A percentile compares a stretch with the other conserved stretches of the same genome.
Conservation (phyloP, 345 rosid species). For the Arabidopsis arenosa region DNA sequence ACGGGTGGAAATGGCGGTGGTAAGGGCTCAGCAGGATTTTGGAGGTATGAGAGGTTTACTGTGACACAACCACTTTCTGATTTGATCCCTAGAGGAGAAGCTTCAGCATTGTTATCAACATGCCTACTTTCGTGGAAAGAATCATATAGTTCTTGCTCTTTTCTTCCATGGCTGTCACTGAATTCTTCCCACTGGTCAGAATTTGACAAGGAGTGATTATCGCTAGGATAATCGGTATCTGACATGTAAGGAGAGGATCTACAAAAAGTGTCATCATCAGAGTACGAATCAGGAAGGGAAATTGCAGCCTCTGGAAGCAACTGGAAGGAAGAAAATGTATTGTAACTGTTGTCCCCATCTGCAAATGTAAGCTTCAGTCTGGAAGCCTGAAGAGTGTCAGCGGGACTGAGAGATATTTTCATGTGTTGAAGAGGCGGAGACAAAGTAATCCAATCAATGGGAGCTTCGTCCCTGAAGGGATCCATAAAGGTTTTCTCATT, state of each 20-base stretch:
- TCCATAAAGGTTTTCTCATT: constrained; percentile 42
- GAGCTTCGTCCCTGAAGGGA: constrained; percentile 51
- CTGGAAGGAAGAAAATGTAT: constrained; percentile 82
- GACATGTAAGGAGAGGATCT: constrained; percentile 77
- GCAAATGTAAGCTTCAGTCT: constrained; percentile 78
- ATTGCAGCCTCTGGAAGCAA: constrained; percentile 73
- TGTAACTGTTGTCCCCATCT: constrained; percentile 52
- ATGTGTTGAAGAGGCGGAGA: constrained; percentile 94
- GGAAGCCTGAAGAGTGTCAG: constrained; percentile 63
- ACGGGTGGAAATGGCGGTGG: constrained; percentile 84
- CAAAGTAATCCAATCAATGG: constrained; percentile 57
- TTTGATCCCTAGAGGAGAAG: constrained; percentile 56
- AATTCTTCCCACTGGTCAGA: constrained; percentile 96
- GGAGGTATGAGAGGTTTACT: constrained; percentile 44
- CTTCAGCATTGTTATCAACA: constrained; percentile 51
- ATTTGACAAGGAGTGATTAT: constrained; percentile 64
- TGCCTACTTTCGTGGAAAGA: constrained; percentile 50
- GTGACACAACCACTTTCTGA: constrained; percentile 46
- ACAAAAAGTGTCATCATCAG: constrained; percentile 89
- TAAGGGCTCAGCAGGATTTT: constrained; percentile 50
- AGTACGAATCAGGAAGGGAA: constrained; percentile 54
- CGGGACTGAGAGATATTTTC: constrained; percentile 84
- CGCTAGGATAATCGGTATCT: constrained; percentile 64
- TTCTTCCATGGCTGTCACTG: constrained; percentile 54
- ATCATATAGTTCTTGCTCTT: constrained; percentile 54